Conservation (phyloP, 345 rosid species). For the Citrus medica region DNA sequence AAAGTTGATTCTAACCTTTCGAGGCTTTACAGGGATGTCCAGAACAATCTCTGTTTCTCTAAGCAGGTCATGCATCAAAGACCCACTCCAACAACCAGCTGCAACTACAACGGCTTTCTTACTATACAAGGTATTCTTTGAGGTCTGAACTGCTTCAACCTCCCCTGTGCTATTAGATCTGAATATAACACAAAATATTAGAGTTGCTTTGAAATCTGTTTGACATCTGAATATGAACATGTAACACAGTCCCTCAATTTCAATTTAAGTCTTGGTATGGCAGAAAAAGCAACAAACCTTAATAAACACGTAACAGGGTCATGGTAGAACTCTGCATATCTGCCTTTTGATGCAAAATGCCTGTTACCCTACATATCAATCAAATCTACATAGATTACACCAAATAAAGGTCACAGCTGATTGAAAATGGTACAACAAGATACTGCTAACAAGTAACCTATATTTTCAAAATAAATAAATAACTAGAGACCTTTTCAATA, state of each 20-base stretch:
- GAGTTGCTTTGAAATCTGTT: not conserved
- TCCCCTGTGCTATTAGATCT: conserved; percentile 50
- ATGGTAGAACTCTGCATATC: conserved; percentile 81
- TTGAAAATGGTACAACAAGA: not conserved
- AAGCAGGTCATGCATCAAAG: conserved; percentile 55
- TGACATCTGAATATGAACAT: not conserved
- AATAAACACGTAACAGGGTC: conserved; percentile 67
- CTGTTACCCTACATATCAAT: conserved; percentile 54
- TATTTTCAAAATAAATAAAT: conserved; percentile 1
- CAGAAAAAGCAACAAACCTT: conserved; percentile 37
- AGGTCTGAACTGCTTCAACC: conserved; percentile 64
- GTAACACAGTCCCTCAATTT: not conserved
- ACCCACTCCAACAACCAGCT: conserved; percentile 90
- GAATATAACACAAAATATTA: conserved; percentile 8
- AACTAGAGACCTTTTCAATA: conserved; percentile 55
- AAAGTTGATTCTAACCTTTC: conserved; percentile 53
- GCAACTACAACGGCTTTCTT: conserved; percentile 75
- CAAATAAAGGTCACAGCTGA: not conserved
- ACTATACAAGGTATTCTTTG: conserved; percentile 49
- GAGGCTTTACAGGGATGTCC: conserved; percentile 75
- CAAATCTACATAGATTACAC: not conserved
- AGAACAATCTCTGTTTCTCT: conserved; percentile 39
- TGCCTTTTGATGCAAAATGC: conserved; percentile 49
- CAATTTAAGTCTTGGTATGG: not conserved
- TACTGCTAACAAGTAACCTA: not conserved